These are phyloP conservation scores for Talaromyces wortmannii DNA, from an alignment of 495 filamentous ascomycete genomes.

Conservation along the genomic window DNA sequence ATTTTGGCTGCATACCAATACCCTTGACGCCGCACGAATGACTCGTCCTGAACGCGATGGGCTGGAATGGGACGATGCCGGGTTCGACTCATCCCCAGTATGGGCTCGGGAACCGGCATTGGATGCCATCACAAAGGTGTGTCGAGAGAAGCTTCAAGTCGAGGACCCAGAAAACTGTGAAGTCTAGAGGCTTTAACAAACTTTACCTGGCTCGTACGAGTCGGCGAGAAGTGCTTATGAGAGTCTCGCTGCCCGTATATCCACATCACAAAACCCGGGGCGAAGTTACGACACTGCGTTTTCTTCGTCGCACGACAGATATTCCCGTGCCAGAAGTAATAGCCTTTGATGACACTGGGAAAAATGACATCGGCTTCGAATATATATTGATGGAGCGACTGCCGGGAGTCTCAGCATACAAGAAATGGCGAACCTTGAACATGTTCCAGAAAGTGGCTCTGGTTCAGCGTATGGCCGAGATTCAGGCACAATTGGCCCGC, in stretches of 20 bases:
- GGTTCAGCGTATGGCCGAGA: constrained; percentile 28
- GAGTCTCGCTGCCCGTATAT: constrained; percentile 47
- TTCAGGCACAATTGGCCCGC: constrained; percentile 15
- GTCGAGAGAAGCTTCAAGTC: background rate
- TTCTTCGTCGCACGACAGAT: constrained; percentile 32
- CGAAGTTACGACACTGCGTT: constrained; percentile 49
- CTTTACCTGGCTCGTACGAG: constrained; percentile 7
- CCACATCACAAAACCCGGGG: constrained; percentile 43
- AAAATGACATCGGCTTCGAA: constrained; percentile 48
- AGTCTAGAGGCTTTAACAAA: constrained; percentile 11
- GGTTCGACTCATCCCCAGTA: background rate
- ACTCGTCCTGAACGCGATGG: background rate
- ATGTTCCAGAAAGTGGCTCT: constrained; percentile 27
- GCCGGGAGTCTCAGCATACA: constrained; percentile 27
- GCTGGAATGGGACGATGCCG: background rate
- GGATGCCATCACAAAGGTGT: background rate
- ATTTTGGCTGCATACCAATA: no score
- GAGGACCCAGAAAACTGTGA: background rate
- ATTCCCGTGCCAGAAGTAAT: constrained; percentile 46
- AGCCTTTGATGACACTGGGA: constrained; percentile 34
- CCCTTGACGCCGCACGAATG: background rate
- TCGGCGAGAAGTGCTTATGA: constrained; percentile 29
- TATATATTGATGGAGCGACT: constrained; percentile 52
- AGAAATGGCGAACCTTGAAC: constrained; percentile 33
- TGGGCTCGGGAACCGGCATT: background rate